Evolutionary conservation across 306 rosid genomes (phyloP), one percentile per base, ranked within the genome.

Genomic region (Crataegus laevigata): DNA sequence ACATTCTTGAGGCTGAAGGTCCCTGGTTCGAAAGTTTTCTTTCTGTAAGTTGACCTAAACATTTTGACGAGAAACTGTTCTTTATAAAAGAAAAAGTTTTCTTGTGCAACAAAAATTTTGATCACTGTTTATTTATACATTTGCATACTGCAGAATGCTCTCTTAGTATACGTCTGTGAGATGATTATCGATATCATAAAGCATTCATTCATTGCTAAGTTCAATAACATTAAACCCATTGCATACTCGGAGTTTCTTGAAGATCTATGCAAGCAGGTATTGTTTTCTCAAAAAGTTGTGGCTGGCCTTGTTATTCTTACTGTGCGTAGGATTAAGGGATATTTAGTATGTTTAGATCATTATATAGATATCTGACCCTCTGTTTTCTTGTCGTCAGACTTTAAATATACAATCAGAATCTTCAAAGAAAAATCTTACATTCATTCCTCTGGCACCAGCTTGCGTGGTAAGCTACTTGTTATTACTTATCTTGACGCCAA

Each of bases 1-100:
- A 94, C 79, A 92, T 94, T 85, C 89, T 92, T 83, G 99, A 94
- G 88, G 96, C 98, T 9, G 99, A 94, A 88, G 97, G 97, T 68
- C 93, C 97, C 80, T 94, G 99, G 99, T 92, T 94, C 75, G 78
- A 86, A 76, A 89, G 90, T 84, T 94, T 94, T 82, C 81, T 92
- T 77, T 80, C 14, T 61, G 99, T 94, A 89, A 88, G 96, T 82
- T 85, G 26, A 72, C 79, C 66, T 66, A 73, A 59, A 11, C 62
- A 29, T 38, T 68, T 70, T 54, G 26, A 65, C 67, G 52, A 59
- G 29, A 65, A 71, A 71, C 6, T 13, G 47, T 77, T 28, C 55
- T 38, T 61, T 60, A 28, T 8, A 13, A 50, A 64, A 72, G 73
- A 50, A 43, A 30, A 38, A 50, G 42, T 79, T 78, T 79, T 81